Evolutionary conservation across 257 asterid genomes (phyloP).

Genomic region (Paulownia fortunei): DNA sequence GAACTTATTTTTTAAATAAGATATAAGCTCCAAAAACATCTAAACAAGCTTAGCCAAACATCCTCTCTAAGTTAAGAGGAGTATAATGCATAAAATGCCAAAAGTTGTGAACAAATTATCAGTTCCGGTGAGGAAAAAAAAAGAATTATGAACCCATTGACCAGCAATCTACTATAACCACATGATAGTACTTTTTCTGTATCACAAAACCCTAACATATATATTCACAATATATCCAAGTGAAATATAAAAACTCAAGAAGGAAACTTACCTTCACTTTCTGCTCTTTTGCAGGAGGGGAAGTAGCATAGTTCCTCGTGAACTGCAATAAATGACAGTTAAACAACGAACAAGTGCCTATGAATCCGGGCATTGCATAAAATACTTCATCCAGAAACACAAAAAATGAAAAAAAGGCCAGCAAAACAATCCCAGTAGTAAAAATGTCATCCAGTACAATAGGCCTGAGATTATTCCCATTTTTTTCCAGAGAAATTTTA

Average conservation of each 20-base stretch:
- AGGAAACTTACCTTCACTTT: conserved; percentile 54
- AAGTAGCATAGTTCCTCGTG: conserved; percentile 52
- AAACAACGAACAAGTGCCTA: background rate
- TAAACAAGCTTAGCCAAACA: no score
- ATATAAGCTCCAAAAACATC: no score
- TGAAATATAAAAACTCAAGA: background rate
- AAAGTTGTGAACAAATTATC: background rate
- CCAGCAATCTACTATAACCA: background rate
- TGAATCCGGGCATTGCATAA: background rate
- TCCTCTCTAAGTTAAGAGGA: background rate
- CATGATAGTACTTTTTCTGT: background rate
- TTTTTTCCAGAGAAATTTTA: background rate
- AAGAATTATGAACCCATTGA: background rate
- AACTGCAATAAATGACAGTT: conserved; percentile 41
- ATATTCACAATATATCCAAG: background rate
- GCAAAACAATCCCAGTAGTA: background rate
- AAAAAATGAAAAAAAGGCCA: no score
- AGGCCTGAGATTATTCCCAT: background rate
- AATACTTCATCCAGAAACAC: background rate
- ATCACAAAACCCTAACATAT: background rate
- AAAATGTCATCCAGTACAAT: background rate
- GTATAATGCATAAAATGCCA: background rate
- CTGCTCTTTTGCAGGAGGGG: conserved; percentile 44
- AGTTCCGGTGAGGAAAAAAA: no score
- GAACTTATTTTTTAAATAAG: no score